Evolutionary conservation across 345 rosid genomes (phyloP), one percentile per base, ranked within the genome.

Genomic region (Salix suchowensis): DNA sequence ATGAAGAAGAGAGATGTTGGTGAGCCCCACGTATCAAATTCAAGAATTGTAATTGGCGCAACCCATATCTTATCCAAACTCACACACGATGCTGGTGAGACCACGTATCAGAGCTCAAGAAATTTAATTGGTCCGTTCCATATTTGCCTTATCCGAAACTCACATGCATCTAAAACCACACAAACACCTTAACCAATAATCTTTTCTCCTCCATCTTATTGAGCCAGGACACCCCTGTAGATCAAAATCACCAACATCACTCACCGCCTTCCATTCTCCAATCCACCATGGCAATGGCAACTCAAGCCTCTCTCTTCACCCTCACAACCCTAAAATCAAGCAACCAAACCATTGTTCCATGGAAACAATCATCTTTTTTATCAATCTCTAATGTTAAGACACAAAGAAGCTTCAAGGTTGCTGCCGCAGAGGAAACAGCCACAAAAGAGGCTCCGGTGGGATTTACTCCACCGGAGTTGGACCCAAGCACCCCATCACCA

Each of bases 401-500:
- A 16, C 75, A 16, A 36, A 86, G 87, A 50, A 76, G 76, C 78
- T 78, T 86, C 62, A 87, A 82, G 72, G 84, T 87, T 2, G 72
- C 89, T 0, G 80, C 87, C 0, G 84, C 74, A 0, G 92, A 84
- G 1, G 84, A 61, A 7, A 61, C 78, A 52, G 75, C 84, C 2
- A 74, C 84, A 67, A 75, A 80, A 36, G 88, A 79, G 73, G 94
- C 94, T 7, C 98, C 97, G 0, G 92, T 85, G 1, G 98, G 97
- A 1, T 94, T 94, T 86, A 92, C 95, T 1, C 94, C 97, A 0
- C 97, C 94, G 1, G 85, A 90, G 84, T 78, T 92, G 76, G 97
- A 94, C 83, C 95, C 88, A 5, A 92, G 71, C 83, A 91, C 97
- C 44, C 98, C 97, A 34, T 94, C 98, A 3, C 97, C 98, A 48